phyloP scores from a whole-genome alignment of 2,329 filamentous ascomycete genomes.

The Colletotrichum falcatum region DNA sequence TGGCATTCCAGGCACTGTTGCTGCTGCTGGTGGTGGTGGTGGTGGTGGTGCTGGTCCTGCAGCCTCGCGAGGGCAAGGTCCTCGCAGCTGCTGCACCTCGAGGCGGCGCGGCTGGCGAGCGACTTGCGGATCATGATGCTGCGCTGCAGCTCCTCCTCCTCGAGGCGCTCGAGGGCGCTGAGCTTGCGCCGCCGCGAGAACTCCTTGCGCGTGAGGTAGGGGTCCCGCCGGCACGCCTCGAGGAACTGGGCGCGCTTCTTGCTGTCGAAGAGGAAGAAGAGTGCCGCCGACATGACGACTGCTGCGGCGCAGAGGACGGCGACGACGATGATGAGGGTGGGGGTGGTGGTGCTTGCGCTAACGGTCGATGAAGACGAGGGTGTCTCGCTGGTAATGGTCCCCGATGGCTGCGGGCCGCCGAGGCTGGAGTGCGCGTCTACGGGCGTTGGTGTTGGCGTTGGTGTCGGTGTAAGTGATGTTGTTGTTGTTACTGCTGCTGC shows the following conservation, averaged over 20 bases:
- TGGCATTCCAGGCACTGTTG: neutral
- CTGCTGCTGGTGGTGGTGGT: neutral
- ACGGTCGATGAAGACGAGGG: too few relatives aligned
- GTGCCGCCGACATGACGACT: conserved; percentile 43
- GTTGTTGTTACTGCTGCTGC: neutral
- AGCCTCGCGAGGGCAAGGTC: conserved; percentile 6
- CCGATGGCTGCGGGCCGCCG: too few relatives aligned
- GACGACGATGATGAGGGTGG: conserved; percentile 40
- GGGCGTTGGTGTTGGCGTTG: conserved; percentile 6
- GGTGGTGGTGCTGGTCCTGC: neutral
- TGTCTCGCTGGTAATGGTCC: too few relatives aligned
- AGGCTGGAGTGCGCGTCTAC: too few relatives aligned
- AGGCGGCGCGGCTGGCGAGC: conserved; percentile 44
- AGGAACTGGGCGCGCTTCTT: conserved; percentile 44
- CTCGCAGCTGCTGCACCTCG: conserved; percentile 17
- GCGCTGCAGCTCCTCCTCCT: conserved; percentile 54
- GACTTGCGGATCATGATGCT: conserved; percentile 59
- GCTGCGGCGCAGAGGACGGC: conserved; percentile 45
- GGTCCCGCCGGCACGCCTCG: conserved; percentile 44
- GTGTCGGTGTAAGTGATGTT: neutral
- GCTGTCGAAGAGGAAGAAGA: conserved; percentile 43
- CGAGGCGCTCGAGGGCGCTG: conserved; percentile 44
- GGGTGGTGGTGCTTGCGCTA: conserved; percentile 34
- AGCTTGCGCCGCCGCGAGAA: conserved; percentile 46
- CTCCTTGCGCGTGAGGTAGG: conserved; percentile 44